Conservation (phyloP, 1,284 basidiomycete species). For the Microbotryum lychnidis-dioicae region DNA sequence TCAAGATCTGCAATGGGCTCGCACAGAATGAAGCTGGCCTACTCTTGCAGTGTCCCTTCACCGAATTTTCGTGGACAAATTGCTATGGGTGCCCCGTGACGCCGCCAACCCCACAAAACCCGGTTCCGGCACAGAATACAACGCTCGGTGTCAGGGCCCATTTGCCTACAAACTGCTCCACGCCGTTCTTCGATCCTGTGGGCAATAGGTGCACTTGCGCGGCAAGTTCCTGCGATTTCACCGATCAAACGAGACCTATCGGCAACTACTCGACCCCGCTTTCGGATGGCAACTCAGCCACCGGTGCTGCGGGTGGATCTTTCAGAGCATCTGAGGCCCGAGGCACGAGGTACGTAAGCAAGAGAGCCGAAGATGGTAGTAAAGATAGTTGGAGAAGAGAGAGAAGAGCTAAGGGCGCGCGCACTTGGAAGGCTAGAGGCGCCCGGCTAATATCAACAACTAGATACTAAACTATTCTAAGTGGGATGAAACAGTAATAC, state of each 20-base stretch:
- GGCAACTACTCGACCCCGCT: conserved; percentile 39
- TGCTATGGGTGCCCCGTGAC: conserved; percentile 66
- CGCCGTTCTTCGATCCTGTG: conserved; percentile 56
- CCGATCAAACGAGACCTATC: conserved; percentile 57
- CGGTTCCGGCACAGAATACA: conserved; percentile 55
- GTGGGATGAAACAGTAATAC: too few relatives aligned
- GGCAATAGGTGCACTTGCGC: conserved; percentile 56
- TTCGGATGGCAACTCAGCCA: background rate
- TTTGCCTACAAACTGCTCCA: conserved; percentile 62
- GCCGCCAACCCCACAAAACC: conserved; percentile 52
- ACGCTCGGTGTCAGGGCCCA: conserved; percentile 40
- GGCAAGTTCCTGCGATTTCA: conserved; percentile 52
- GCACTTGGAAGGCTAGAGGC: too few relatives aligned
- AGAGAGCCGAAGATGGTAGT: too few relatives aligned
- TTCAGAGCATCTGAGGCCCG: too few relatives aligned
- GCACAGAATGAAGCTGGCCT: conserved; percentile 54
- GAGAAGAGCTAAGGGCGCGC: too few relatives aligned
- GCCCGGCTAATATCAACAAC: too few relatives aligned
- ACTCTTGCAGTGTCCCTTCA: conserved; percentile 54
- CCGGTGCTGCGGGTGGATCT: background rate
- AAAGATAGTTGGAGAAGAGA: too few relatives aligned
- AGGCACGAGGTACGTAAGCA: too few relatives aligned
- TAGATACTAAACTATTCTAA: too few relatives aligned
- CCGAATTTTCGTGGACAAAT: conserved; percentile 58
- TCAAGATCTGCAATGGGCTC: conserved; percentile 65